Evolutionary conservation across 1,139 yeast genomes (phyloP), one percentile per base, ranked within the genome.

Genomic region (Sugiyamaella grinbergsii): DNA sequence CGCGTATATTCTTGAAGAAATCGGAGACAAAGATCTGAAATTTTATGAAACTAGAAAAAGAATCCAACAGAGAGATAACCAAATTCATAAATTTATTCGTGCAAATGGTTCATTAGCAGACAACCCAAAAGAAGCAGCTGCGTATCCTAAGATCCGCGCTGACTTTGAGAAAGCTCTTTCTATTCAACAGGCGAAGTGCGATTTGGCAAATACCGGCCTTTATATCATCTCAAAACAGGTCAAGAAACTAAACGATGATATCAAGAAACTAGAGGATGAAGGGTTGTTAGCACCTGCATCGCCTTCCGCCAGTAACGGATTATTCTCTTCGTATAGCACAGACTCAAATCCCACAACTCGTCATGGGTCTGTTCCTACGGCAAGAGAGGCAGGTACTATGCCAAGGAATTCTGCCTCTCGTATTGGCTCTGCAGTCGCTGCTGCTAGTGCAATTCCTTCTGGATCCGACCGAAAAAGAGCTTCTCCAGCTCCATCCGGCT

Each of bases 91-190:
- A 66, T 84, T 82, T 65, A 86, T 90, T 53, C 80, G 85, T 58
- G 83, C 89, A 45, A 83, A 89, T 69, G 97, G 98, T 0, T 84
- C 96, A 0, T 69, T 85, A 42, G 78, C 84, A 1, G 86, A 82
- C 58, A 86, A 86, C 66, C 95, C 97, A 1, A 87, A 89, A 59
- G 98, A 93, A 63, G 80, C 74, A 40, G 84, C 79, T 56, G 65
- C 86, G 8, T 78, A 79, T 60, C 75, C 79, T 34, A 84, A 84
- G 61, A 85, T 93, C 5, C 78, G 80, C 42, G 85, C 84, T 42
- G 94, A 85, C 53, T 80, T 84, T 72, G 78, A 76, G 39, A 70
- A 74, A 47, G 82, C 86, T 8, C 74, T 78, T 55, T 74, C 73
- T 51, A 62, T 88, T 32, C 97, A 91, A 64, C 78, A 80, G 57